Base-by-base conservation (phyloP, 306 rosid species). In the Echinosophora koreensis region DNA sequence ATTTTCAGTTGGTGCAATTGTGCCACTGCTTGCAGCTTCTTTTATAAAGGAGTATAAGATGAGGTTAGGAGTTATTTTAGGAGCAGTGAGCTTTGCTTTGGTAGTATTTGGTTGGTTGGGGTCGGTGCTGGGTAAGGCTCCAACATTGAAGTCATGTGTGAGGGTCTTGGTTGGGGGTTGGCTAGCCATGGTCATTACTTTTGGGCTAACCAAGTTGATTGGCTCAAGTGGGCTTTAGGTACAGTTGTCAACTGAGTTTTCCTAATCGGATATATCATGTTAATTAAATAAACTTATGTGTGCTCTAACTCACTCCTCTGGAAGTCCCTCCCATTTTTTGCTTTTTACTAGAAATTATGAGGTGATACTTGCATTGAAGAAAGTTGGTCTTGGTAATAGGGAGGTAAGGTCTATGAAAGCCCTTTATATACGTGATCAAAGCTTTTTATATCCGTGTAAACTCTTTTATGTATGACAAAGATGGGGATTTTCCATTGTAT, bases 151-250 rank as follows among this genome's bases (percentile, higher is more conserved):
- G 80, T 79, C 89, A 27, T 66, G 78, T 67, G 32, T 77, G 54
- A 86, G 89, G 67, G 89, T 82, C 47, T 72, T 86, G 47, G 2
- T 86, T 76, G 89, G 89, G 5, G 89, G 89, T 60, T 86, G 84
- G 87, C 0, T 86, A 12, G 89, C 89, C 61, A 86, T 86, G 89
- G 85, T 84, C 3, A 28, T 86, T 3, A 82, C 89, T 62, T 86
- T 82, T 80, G 89, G 87, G 14, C 71, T 86, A 32, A 86, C 89
- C 55, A 86, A 86, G 77, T 84, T 84, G 85, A 84, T 84, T 27
- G 88, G 85, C 0, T 80, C 85, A 52, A 84, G 85, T 28, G 85
- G 77, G 10, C 80, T 80, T 76, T 80, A 76, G 6, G 4, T 15
- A 4, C 41, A 9, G 35, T 3, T 17, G 5, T 30, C 27, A 66